phyloP scores from a whole-genome alignment of 1,284 basidiomycete genomes.

The Mycosarcoma maydis region DNA sequence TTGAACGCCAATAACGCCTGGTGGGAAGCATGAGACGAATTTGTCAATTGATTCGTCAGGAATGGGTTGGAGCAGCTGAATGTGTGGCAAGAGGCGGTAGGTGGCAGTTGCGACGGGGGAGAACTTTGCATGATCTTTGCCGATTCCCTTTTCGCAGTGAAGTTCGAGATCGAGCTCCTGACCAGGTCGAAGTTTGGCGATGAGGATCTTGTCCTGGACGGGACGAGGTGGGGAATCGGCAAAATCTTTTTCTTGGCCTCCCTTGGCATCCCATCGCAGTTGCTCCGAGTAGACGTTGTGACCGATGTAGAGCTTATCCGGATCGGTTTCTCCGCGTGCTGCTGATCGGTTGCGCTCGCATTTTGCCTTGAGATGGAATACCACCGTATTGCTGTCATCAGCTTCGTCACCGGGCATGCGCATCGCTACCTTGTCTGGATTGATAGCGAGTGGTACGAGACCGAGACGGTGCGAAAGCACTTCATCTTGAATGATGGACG shows the following conservation, averaged over 20 bases:
- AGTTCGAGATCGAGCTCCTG: conserved; percentile 84
- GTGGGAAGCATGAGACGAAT: conserved; percentile 87
- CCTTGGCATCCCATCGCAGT: conserved; percentile 83
- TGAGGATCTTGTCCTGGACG: conserved; percentile 84
- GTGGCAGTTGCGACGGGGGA: conserved; percentile 83
- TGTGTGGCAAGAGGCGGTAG: conserved; percentile 89
- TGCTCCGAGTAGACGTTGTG: conserved; percentile 77
- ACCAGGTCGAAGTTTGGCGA: conserved; percentile 93
- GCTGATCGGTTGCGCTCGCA: conserved; percentile 75
- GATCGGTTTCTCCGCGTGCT: conserved; percentile 70
- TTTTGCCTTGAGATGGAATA: conserved; percentile 80
- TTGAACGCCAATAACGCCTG: conserved; percentile 82
- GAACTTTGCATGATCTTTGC: conserved; percentile 96
- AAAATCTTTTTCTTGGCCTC: conserved; percentile 75
- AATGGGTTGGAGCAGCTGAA: conserved; percentile 80
- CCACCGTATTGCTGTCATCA: conserved; percentile 88
- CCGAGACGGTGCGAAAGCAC: conserved; percentile 90
- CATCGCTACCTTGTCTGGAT: conserved; percentile 74
- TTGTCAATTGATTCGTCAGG: conserved; percentile 74
- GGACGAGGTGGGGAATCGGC: conserved; percentile 74
- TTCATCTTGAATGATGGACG: conserved; percentile 92
- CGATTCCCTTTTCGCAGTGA: conserved; percentile 93
- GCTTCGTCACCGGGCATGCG: conserved; percentile 70
- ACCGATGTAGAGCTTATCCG: conserved; percentile 55
- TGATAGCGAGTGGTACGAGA: conserved; percentile 85